Conservation (phyloP, 2,329 filamentous ascomycete species). For the Anthostomella pinea region DNA sequence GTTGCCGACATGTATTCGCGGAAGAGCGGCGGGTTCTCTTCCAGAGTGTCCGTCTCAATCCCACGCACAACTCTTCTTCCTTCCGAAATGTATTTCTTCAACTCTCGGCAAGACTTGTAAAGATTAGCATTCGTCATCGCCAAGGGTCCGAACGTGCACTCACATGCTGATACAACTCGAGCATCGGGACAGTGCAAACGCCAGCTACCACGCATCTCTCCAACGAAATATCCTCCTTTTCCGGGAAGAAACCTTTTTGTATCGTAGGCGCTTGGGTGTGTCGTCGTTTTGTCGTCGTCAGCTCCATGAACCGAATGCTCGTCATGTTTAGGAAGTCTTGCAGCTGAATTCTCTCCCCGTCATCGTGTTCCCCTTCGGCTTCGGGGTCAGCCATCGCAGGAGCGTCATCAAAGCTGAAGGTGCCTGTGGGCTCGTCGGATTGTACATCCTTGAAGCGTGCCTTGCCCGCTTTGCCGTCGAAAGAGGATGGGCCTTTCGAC, state of each 20-base stretch:
- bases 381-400: slow-evolving; percentile 40
- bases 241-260: slow-evolving; percentile 42
- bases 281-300: slow-evolving; percentile 91
- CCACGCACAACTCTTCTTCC: slow-evolving; percentile 85
- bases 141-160: slow-evolving; percentile 31
- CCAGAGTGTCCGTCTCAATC: slow-evolving; percentile 83
- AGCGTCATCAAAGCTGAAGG: slow-evolving; percentile 44
- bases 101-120: slow-evolving; percentile 74
- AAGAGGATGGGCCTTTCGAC: slow-evolving; percentile 47
- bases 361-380: slow-evolving; percentile 46
- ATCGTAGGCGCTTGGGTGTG: slow-evolving; percentile 69
- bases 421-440: slow-evolving; percentile 43
- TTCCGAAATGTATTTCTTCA: slow-evolving; percentile 96
- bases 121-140: slow-evolving; percentile 25
- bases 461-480: slow-evolving; percentile 50
- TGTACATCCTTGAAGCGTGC: slow-evolving; percentile 54
- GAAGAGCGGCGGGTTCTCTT: slow-evolving; percentile 89
- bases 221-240: slow-evolving; percentile 55
- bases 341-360: slow-evolving; percentile 68
- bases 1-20: slow-evolving; percentile 85
- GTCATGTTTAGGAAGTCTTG: slow-evolving; percentile 95
- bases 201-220: slow-evolving; percentile 83
- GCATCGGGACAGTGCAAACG: slow-evolving; percentile 86
- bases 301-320: slow-evolving; percentile 96
- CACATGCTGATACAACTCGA: slow-evolving; percentile 90